A percentile compares a stretch with the other conserved stretches of the same genome.
These are phyloP conservation scores for Talaromyces sp. DNA, from an alignment of 2,329 filamentous ascomycete species.

Conservation along the genomic window DNA sequence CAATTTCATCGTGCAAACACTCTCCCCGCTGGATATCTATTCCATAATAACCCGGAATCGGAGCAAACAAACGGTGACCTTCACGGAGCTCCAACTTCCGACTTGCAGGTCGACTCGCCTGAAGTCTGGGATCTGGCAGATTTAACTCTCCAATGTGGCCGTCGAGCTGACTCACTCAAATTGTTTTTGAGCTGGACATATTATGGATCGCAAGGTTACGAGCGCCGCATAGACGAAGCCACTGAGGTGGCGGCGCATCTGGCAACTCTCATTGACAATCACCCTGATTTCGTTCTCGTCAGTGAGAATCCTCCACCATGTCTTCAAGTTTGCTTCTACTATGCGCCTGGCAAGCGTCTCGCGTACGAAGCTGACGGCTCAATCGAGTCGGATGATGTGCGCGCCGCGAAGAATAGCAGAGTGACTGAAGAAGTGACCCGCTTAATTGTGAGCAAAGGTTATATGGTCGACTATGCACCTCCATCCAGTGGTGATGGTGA, in stretches of 20 bases:
- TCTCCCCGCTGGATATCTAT: slow-evolving; percentile 78
- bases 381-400: slow-evolving; percentile 28
- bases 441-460: slow-evolving; percentile 54
- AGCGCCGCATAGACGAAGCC: slow-evolving; percentile 62
- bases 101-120: slow-evolving; percentile 30
- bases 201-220: slow-evolving; percentile 73
- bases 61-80: slow-evolving; percentile 22
- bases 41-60: slow-evolving; percentile 53
- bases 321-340: slow-evolving; percentile 93
- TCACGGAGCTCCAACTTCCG: slow-evolving; percentile 20
- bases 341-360: slow-evolving; percentile 56
- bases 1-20: slow-evolving; percentile 81
- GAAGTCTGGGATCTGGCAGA: slow-evolving; percentile 88
- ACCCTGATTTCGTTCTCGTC: slow-evolving; percentile 63
- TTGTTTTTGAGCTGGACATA: slow-evolving; percentile 85
- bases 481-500: slow-evolving; percentile 43
- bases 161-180: slow-evolving; percentile 79
- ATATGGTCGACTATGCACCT: slow-evolving; percentile 65
- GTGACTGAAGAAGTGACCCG: slow-evolving; percentile 53
- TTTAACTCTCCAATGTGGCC: slow-evolving; percentile 86
- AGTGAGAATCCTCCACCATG: slow-evolving; percentile 75
- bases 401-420: slow-evolving; percentile 48
- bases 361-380: slow-evolving; percentile 26
- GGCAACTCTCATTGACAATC: slow-evolving; percentile 52
- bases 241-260: slow-evolving; percentile 68